Evolutionary conservation across 768 basidiomycete species (phyloP).

Genomic region (Strobilomyces confusus): DNA sequence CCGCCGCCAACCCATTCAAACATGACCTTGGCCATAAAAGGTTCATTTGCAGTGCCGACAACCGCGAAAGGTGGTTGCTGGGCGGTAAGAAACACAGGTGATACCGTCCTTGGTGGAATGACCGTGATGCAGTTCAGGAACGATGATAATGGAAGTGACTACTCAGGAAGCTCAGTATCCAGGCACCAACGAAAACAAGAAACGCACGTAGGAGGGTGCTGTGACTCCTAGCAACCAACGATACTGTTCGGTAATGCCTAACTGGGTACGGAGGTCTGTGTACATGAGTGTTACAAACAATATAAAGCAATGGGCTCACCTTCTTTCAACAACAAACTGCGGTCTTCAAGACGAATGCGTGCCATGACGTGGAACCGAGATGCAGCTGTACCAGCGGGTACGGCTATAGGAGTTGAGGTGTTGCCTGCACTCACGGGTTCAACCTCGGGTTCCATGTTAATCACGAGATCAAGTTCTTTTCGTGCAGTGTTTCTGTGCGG

Average conservation of each 20-base stretch:
- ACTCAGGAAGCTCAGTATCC: not conserved
- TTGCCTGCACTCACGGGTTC: not conserved
- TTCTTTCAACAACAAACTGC: conserved; percentile 41
- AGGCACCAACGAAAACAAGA: not conserved
- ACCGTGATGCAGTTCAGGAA: conserved; percentile 37
- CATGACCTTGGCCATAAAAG: conserved; percentile 42
- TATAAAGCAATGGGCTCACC: conserved; percentile 24
- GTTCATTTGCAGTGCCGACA: conserved; percentile 38
- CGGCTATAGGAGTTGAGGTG: not conserved
- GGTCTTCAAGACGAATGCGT: conserved; percentile 40
- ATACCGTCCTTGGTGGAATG: conserved; percentile 34
- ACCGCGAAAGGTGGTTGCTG: conserved; percentile 39
- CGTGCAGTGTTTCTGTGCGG: conserved; percentile 41
- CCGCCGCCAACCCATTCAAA: conserved; percentile 40
- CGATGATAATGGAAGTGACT: conserved; percentile 29
- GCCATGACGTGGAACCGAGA: conserved; percentile 46
- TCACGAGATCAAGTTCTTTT: conserved; percentile 31
- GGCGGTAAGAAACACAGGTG: conserved; percentile 29
- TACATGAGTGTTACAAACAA: conserved; percentile 6
- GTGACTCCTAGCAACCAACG: conserved; percentile 44
- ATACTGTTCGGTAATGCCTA: conserved; percentile 34
- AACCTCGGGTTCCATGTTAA: conserved; percentile 4
- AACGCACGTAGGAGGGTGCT: conserved; percentile 46
- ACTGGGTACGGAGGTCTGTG: conserved; percentile 32
- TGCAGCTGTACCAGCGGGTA: conserved; percentile 18